Evolutionary conservation across 306 rosid genomes (phyloP).

Genomic region (Lathyrus sativus): DNA sequence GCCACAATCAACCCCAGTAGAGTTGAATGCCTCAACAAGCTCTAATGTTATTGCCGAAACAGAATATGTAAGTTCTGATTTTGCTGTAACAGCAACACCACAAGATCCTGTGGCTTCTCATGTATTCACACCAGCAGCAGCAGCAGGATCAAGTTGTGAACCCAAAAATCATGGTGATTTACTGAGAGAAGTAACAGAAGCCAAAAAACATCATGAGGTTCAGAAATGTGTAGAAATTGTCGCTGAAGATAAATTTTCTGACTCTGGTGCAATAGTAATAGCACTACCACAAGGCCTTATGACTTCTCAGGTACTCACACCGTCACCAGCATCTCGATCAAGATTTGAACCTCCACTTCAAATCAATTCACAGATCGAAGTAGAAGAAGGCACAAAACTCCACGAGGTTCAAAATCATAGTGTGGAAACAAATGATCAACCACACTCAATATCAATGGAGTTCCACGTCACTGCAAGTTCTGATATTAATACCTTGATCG

Average conservation of each 20-base stretch:
- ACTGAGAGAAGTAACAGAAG: background rate
- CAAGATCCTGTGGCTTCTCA: background rate
- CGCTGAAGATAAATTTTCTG: background rate
- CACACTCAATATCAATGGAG: conserved; percentile 17
- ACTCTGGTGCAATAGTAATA: background rate
- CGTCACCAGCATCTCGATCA: background rate
- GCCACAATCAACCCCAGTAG: background rate
- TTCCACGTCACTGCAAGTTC: background rate
- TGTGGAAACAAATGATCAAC: background rate
- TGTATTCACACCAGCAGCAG: background rate
- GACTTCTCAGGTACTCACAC: conserved; percentile 1
- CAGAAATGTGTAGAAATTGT: background rate
- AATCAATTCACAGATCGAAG: background rate
- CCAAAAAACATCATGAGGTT: background rate
- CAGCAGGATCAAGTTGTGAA: conserved; percentile 6
- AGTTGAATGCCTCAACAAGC: background rate
- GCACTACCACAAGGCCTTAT: background rate
- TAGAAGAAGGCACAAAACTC: background rate
- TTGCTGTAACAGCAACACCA: background rate
- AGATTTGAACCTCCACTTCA: background rate
- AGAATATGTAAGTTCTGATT: conserved; percentile 1
- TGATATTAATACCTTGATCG: background rate
- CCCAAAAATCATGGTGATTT: background rate
- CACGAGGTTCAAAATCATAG: background rate
- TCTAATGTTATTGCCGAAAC: background rate